Evolutionary conservation across 2,329 filamentous ascomycete species (phyloP), one percentile per base, ranked within the genome.

Genomic region (Xylaria sp.): DNA sequence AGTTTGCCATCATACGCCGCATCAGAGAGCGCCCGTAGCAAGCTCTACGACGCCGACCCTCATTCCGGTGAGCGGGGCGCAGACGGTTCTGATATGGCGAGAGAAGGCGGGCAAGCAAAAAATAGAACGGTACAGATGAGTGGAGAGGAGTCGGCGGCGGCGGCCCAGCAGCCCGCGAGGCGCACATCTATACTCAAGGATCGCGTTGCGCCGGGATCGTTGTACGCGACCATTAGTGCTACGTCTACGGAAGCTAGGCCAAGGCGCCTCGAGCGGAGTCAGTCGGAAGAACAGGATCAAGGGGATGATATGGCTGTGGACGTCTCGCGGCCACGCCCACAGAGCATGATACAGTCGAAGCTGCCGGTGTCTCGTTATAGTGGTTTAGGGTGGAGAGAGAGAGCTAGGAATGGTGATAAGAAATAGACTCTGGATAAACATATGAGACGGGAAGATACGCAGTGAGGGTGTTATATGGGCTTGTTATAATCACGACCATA

Each of bases 151-250:
- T 17, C 14, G 14, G 11, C 39, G 39, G 11, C 39, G 39, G 4
- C 14, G 12, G 39, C 39, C 39, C 34, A 36, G 27, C 8, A 4
- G 9, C 6, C 54, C 45, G 57, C 60, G 6, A 74, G 69, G 64
- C 62, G 73, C 11, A 56, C 36, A 1, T 74, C 72, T 19, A 71
- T 75, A 56, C 70, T 74, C 42, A 59, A 42, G 12, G 69, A 69
- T 34, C 69, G 47, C 27, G 69, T 32, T 12, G 60, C 47, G 24
- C 73, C 73, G 8, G 74, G 72, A 2, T 69, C 67, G 17, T 51
- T 75, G 5, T 74, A 75, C 47, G 55, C 72, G 27, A 59, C 65
- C 21, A 47, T 75, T 19, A 68, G 66, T 17, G 71, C 64, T 36
- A 65, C 58, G 50, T 68, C 70, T 9, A 58, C 42, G 19, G 53